phyloP scores from a whole-genome alignment of 495 filamentous ascomycete species.

The Pyrenula aspistea region DNA sequence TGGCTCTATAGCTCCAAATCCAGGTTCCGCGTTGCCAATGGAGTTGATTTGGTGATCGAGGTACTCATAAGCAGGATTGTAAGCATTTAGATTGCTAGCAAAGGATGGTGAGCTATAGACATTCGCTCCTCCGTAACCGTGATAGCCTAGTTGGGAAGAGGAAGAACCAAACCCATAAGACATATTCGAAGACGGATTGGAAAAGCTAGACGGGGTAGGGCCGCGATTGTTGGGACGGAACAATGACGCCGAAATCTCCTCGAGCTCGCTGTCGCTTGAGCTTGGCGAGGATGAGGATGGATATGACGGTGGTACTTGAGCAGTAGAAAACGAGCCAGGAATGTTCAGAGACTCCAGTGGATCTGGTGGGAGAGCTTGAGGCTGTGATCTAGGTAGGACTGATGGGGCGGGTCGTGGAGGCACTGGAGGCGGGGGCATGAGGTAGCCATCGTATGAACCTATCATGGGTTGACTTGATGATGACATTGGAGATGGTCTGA shows the following conservation, averaged over 20 bases:
- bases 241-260: conserved; percentile 12
- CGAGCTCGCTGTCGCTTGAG: conserved; percentile 16
- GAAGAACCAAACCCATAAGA: conserved; percentile 2
- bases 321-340: conserved; percentile 5
- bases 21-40: background rate
- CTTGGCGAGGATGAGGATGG: conserved; percentile 5
- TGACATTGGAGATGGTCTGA: conserved; percentile 8
- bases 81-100: conserved; percentile 2
- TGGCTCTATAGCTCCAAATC: background rate
- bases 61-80: conserved; percentile 7
- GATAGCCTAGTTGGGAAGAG: background rate
- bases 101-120: background rate
- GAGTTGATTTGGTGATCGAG: conserved; percentile 6
- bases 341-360: conserved; percentile 14
- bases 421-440: conserved; percentile 2
- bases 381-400: conserved; percentile 5
- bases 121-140: background rate
- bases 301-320: background rate
- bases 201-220: background rate
- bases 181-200: background rate
- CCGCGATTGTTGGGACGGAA: conserved; percentile 5
- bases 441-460: background rate
- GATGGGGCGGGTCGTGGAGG: conserved; percentile 1
- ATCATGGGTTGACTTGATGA: conserved; percentile 2
- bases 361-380: conserved; percentile 17